Percentiles rank a stretch among this genome's conserved stretches.
phyloP scores from a whole-genome alignment of 2,329 filamentous ascomycete genomes.

The Trichoderma cornu-damae region DNA sequence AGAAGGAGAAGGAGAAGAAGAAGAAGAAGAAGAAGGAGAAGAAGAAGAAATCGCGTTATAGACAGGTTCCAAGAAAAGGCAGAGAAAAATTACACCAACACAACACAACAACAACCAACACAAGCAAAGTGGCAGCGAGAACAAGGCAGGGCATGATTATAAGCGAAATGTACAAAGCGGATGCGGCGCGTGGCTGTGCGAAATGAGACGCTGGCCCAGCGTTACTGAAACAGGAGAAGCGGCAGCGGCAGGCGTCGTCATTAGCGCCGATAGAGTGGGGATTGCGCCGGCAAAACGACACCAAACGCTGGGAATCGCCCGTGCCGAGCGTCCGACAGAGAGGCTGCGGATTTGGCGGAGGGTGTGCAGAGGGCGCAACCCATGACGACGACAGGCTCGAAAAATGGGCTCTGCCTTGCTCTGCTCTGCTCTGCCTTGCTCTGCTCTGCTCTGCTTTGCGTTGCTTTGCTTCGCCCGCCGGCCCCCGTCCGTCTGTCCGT shows the following conservation, averaged over 20 bases:
- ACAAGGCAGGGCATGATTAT: neutral
- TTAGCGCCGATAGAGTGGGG: slow-evolving; percentile 14
- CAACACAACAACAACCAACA: neutral
- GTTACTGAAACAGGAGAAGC: slow-evolving; percentile 12
- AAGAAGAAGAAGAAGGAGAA: neutral
- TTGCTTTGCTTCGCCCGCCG: neutral
- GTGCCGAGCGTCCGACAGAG: slow-evolving; percentile 10
- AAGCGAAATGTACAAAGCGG: neutral
- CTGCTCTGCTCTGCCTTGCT: neutral
- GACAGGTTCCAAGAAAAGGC: neutral
- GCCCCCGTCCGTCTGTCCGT: slow-evolving; percentile 1
- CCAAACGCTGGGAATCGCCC: neutral
- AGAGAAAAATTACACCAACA: neutral
- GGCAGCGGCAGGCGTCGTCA: slow-evolving; percentile 14
- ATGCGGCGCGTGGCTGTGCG: neutral
- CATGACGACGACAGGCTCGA: slow-evolving; percentile 5
- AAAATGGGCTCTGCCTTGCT: neutral
- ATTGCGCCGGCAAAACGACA: neutral
- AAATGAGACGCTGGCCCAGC: neutral
- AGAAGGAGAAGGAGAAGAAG: too few species aligned
- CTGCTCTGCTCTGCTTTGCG: neutral
- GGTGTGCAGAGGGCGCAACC: neutral
- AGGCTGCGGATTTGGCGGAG: neutral
- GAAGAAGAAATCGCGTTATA: neutral
- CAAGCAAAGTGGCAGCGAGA: neutral